Conservation (phyloP, 2,329 filamentous ascomycete species). For the Tolypocladium cylindrosporum region DNA sequence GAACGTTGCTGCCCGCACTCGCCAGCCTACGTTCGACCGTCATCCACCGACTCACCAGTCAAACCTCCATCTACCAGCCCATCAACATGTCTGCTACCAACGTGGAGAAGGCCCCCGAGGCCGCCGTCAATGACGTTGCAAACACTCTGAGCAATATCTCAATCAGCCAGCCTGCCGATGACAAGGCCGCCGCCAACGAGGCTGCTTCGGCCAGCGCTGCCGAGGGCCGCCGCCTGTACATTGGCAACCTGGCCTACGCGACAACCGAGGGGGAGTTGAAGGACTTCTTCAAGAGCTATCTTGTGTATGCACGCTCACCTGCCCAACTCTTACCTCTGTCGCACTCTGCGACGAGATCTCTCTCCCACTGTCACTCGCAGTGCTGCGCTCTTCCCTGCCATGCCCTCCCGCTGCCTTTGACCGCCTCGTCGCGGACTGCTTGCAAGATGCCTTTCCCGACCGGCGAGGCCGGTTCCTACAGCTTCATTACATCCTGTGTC, state of each 20-base stretch:
- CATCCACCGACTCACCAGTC: constrained; percentile 35
- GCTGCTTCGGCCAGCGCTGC: constrained; percentile 94
- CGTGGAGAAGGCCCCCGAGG: constrained; percentile 54
- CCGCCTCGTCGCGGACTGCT: neutral
- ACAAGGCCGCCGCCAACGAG: constrained; percentile 63
- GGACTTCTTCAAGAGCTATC: constrained; percentile 99
- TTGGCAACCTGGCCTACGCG: constrained; percentile 99
- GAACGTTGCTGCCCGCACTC: constrained; percentile 29
- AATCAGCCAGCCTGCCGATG: constrained; percentile 43
- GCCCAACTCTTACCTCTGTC: neutral
- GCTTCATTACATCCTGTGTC: neutral
- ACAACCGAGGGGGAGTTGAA: constrained; percentile 99
- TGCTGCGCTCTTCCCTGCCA: neutral
- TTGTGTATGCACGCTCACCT: constrained; percentile 67
- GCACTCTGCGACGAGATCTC: neutral
- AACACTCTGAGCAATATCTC: constrained; percentile 63
- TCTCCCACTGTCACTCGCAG: neutral
- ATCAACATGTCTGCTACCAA: constrained; percentile 70
- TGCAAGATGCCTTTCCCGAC: neutral
- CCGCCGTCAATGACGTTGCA: constrained; percentile 69
- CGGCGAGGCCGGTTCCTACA: neutral
- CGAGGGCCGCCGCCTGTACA: constrained; percentile 98
- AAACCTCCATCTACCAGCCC: constrained; percentile 29
- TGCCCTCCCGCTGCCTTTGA: neutral
- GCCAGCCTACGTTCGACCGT: constrained; percentile 28